A percentile compares a stretch with the other conserved stretches of the same genome.
Conservation (phyloP, 495 filamentous ascomycete genomes). For the Lasiosphaeria ovina region DNA sequence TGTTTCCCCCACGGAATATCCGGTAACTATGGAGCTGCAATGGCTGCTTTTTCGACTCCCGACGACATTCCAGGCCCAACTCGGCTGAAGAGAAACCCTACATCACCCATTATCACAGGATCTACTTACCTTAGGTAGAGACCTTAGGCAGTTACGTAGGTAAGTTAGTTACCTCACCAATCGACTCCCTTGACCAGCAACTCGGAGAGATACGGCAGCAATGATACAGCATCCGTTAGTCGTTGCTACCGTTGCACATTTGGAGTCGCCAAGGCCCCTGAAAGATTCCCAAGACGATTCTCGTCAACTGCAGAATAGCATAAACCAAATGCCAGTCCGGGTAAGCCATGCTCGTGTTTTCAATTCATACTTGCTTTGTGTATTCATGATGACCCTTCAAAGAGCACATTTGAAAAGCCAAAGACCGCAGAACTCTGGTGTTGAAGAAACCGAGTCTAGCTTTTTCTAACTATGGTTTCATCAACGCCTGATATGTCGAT, state of each 20-base stretch:
- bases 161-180: neutral
- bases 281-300: neutral
- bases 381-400: constrained; percentile 41
- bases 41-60: too few species aligned
- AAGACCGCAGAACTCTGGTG: constrained; percentile 36
- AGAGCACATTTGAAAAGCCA: constrained; percentile 36
- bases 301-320: too few species aligned
- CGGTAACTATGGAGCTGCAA: too few species aligned
- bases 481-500: constrained; percentile 46
- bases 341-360: neutral
- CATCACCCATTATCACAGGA: constrained; percentile 3
- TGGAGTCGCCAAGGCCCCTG: neutral
- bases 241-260: too few species aligned
- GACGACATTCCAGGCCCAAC: neutral
- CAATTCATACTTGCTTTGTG: neutral
- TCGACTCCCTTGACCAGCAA: neutral
- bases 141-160: neutral
- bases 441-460: constrained; percentile 43
- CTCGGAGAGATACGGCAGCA: too few species aligned
- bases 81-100: constrained; percentile 6
- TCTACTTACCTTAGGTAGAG: neutral
- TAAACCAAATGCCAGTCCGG: too few species aligned
- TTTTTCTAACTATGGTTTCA: constrained; percentile 42
- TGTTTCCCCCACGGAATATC: too few species aligned
- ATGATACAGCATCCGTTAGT: too few species aligned